Evolutionary conservation across 2,329 filamentous ascomycete genomes (phyloP), one percentile per base, ranked within the genome.

Genomic region (Pyricularia pennisetigena): DNA sequence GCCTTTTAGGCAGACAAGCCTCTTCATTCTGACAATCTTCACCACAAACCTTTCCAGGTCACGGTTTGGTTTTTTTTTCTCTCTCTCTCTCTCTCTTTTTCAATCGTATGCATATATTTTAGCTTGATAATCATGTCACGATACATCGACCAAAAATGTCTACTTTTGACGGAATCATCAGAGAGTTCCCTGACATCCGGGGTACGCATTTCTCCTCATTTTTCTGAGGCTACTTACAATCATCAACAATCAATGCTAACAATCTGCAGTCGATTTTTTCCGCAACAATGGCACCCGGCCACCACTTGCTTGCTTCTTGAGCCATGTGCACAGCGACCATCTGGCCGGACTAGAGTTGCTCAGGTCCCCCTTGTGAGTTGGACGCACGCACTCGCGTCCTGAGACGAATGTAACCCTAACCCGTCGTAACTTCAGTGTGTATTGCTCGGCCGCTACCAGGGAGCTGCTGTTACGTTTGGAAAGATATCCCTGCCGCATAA

Each of bases 251-350:
- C 35, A 14, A 16, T 28, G 24, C 32, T 35, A 35, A 66, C 23
- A 66, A n/a, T 2, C 24, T 16, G 32, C n/a, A 91, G 89, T 97
- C 71, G 94, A 97, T 78, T 93, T 89, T 79, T 97, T 97, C 73
- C 86, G 91, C 28, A 82, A 83, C 64, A 79, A 81, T 4, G 80
- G 81, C 6, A 78, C 78, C 20, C 83, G 79, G 20, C 84, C 90
- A 4, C 91, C 93, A 0, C 78, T 95, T 68, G 93, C 91, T 20
- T 95, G 90, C 76, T 97, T 98, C 75, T 82, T 98, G 29, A 96
- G 91, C 77, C 94, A 98, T 84, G 88, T 96, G 2, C 94, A 97
- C 75, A 96, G 90, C 71, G 94, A 97, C 73, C 94, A 97, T 78
- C 84, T 97, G 0, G 84, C 85, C 49, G 94, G 94, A 0, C 83